Evolutionary conservation across 768 basidiomycete species (phyloP).

Genomic region (Boletus subparvulus): DNA sequence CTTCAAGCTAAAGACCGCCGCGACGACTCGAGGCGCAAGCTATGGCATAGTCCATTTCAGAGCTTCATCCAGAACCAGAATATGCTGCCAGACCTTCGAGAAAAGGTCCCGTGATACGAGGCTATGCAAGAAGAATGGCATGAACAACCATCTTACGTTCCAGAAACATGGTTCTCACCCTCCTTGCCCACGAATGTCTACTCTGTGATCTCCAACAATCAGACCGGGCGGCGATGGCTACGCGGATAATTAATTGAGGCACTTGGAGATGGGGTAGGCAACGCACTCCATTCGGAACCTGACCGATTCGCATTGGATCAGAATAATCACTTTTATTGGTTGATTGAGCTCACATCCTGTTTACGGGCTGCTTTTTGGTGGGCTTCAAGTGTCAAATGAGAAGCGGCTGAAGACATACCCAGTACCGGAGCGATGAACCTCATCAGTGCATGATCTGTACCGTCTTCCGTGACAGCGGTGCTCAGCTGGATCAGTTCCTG

Average conservation of each 20-base stretch:
- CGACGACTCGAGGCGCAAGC: constrained; percentile 42
- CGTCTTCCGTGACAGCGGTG: constrained; percentile 24
- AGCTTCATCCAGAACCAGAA: constrained; percentile 10
- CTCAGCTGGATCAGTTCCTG: constrained; percentile 41
- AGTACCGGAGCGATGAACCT: constrained; percentile 49
- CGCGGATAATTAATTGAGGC: background rate
- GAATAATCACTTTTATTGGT: constrained; percentile 15
- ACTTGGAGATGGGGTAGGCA: background rate
- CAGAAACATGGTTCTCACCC: constrained; percentile 15
- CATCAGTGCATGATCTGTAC: constrained; percentile 35
- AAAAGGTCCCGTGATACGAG: constrained; percentile 32
- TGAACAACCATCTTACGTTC: background rate
- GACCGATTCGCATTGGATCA: constrained; percentile 37
- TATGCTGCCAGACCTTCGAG: constrained; percentile 10
- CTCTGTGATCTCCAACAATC: constrained; percentile 4
- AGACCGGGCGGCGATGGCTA: constrained; percentile 7
- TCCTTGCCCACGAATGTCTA: constrained; percentile 14
- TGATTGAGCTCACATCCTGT: constrained; percentile 29
- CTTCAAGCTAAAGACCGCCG: constrained; percentile 45
- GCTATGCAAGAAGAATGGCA: constrained; percentile 22
- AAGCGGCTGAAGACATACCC: constrained; percentile 30
- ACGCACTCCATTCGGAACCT: constrained; percentile 43
- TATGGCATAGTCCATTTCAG: constrained; percentile 19
- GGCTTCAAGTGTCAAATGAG: constrained; percentile 19
- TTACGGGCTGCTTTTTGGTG: constrained; percentile 35